phyloP scores from a whole-genome alignment of 2,329 filamentous ascomycete species.

The Fusarium sp. region DNA sequence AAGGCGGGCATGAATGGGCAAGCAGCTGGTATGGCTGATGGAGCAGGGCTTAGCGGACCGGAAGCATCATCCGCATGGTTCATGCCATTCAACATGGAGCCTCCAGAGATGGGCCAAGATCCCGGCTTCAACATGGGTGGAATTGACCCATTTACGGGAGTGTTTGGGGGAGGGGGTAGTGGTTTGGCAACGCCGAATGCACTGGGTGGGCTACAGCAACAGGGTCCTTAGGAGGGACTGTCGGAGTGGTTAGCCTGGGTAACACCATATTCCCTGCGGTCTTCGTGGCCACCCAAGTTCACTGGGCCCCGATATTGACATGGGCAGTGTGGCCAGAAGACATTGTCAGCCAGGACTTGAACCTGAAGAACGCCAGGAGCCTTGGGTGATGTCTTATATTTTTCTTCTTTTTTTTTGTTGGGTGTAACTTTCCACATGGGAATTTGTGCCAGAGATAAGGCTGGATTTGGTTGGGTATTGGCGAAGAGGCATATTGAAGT shows the following conservation, averaged over 20 bases:
- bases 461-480: slow-evolving; percentile 5
- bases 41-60: slow-evolving; percentile 45
- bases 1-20: slow-evolving; percentile 47
- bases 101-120: slow-evolving; percentile 69
- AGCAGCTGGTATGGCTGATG: slow-evolving; percentile 30
- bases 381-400: background rate
- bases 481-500: slow-evolving; percentile 23
- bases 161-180: slow-evolving; percentile 57
- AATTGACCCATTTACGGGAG: slow-evolving; percentile 60
- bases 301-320: slow-evolving; percentile 8
- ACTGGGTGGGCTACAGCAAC: slow-evolving; percentile 47
- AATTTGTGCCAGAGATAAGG: background rate
- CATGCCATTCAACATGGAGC: slow-evolving; percentile 91
- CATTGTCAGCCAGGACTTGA: background rate
- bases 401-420: background rate
- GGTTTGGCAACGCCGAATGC: slow-evolving; percentile 52
- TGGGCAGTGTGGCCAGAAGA: background rate
- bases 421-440: background rate
- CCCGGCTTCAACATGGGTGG: slow-evolving; percentile 54
- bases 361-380: background rate
- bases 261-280: slow-evolving; percentile 14
- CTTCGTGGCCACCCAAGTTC: slow-evolving; percentile 12
- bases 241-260: slow-evolving; percentile 21
- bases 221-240: slow-evolving; percentile 43
- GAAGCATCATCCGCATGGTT: slow-evolving; percentile 82